phyloP scores from a whole-genome alignment of 345 rosid species.

The Populus alba region DNA sequence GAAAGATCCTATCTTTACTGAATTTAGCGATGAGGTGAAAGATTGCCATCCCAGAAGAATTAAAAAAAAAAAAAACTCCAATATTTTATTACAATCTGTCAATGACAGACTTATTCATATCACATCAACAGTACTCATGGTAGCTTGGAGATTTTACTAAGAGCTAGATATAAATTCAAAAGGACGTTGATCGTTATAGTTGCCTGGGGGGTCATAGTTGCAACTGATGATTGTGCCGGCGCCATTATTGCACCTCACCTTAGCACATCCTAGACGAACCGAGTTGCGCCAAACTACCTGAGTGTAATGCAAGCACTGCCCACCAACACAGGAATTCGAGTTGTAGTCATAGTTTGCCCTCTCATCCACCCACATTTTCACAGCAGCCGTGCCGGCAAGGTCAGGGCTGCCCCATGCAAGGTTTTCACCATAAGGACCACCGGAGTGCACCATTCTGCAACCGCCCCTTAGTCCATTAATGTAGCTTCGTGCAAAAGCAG shows the following conservation, averaged over 20 bases:
- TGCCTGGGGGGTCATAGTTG: constrained; percentile 31
- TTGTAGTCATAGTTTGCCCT: constrained; percentile 21
- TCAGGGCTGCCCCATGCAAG: constrained; percentile 28
- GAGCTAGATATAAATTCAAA: not conserved
- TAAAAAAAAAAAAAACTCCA: too few species aligned
- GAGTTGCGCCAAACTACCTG: constrained; percentile 30
- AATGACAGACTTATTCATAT: not conserved
- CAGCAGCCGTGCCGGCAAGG: constrained; percentile 11
- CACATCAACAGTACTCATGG: not conserved
- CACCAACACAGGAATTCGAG: constrained; percentile 11
- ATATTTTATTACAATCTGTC: too few species aligned
- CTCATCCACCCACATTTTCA: constrained; percentile 29
- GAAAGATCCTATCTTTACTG: not conserved
- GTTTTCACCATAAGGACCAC: constrained; percentile 40
- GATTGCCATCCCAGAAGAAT: not conserved
- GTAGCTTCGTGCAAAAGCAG: constrained; percentile 34
- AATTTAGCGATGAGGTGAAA: not conserved
- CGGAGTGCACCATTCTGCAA: constrained; percentile 38
- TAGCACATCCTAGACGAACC: constrained; percentile 21
- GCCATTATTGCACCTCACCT: constrained; percentile 19
- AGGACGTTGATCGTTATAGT: constrained; percentile 11
- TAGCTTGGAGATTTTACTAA: not conserved
- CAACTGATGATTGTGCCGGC: constrained; percentile 25
- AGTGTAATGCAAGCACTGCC: constrained; percentile 33
- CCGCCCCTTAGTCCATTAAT: constrained; percentile 20